These are phyloP conservation scores for Solanum habrochaites DNA, from an alignment of 257 asterid genomes.

Conservation along the genomic window DNA sequence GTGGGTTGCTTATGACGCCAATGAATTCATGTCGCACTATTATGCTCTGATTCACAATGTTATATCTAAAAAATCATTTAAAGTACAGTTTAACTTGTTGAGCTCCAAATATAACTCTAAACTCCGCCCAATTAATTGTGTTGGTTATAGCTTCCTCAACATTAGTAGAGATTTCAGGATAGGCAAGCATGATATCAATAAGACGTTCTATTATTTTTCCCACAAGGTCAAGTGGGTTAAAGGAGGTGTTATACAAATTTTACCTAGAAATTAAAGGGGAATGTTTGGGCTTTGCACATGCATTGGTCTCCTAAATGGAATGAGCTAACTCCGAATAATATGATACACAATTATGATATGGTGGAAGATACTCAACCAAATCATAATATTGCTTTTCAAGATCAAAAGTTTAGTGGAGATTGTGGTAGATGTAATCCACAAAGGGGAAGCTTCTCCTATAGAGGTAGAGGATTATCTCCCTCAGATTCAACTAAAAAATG, in stretches of 20 bases:
- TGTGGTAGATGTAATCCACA: neutral
- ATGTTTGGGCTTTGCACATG: neutral
- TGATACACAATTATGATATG: neutral
- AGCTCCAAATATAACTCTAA: too few relatives aligned
- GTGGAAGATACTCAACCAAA: neutral
- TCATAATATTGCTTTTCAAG: too few relatives aligned
- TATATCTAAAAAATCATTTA: neutral
- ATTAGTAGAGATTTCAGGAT: neutral
- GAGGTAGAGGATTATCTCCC: neutral
- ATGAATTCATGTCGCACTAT: too few relatives aligned
- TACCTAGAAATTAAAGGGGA: neutral
- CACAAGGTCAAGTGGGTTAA: too few relatives aligned
- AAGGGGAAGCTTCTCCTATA: neutral
- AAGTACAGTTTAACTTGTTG: too few relatives aligned
- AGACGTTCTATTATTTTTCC: too few relatives aligned
- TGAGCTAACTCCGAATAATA: neutral
- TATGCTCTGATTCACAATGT: neutral
- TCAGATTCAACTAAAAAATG: neutral
- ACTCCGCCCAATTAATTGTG: too few relatives aligned
- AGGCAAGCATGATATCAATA: too few relatives aligned
- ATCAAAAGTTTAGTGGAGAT: neutral
- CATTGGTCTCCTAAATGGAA: neutral
- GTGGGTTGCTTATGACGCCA: neutral
- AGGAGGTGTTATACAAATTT: too few relatives aligned
- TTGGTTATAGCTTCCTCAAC: neutral